These are phyloP conservation scores for Candida khao-thaluensis DNA, from an alignment of 805 yeast species.

Conservation along the genomic window DNA sequence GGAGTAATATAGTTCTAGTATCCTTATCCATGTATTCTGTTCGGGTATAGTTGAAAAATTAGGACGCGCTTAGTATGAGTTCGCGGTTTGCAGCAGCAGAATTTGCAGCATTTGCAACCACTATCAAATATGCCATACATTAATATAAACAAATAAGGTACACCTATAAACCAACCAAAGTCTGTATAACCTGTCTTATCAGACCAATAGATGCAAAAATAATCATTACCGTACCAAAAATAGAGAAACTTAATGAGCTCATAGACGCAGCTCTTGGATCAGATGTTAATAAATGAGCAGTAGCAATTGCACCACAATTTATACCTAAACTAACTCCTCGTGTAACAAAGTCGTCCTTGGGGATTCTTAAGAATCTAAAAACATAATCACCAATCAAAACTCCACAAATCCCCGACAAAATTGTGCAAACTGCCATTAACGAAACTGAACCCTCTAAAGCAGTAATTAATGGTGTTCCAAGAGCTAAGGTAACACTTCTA, in stretches of 20 bases:
- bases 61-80: background rate
- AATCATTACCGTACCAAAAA: slow-evolving; percentile 74
- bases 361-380: slow-evolving; percentile 50
- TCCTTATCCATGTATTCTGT: slow-evolving; percentile 7
- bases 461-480: slow-evolving; percentile 72
- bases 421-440: slow-evolving; percentile 76
- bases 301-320: slow-evolving; percentile 80
- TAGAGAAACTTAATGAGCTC: slow-evolving; percentile 66
- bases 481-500: slow-evolving; percentile 73
- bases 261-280: slow-evolving; percentile 83
- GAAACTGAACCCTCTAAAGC: slow-evolving; percentile 68
- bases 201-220: slow-evolving; percentile 58
- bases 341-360: slow-evolving; percentile 65
- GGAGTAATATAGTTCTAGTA: slow-evolving; percentile 14
- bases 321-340: slow-evolving; percentile 76
- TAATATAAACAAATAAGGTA: no score
- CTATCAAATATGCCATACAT: no score
- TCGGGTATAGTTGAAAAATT: no score
- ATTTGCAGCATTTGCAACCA: no score
- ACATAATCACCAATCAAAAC: slow-evolving; percentile 61
- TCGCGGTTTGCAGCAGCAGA: no score
- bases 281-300: slow-evolving; percentile 65
- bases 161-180: slow-evolving; percentile 10
- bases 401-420: slow-evolving; percentile 73
- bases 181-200: slow-evolving; percentile 22